Base-by-base conservation (phyloP, 371 early-diverging fungal species). In the Mortierella sp. region DNA sequence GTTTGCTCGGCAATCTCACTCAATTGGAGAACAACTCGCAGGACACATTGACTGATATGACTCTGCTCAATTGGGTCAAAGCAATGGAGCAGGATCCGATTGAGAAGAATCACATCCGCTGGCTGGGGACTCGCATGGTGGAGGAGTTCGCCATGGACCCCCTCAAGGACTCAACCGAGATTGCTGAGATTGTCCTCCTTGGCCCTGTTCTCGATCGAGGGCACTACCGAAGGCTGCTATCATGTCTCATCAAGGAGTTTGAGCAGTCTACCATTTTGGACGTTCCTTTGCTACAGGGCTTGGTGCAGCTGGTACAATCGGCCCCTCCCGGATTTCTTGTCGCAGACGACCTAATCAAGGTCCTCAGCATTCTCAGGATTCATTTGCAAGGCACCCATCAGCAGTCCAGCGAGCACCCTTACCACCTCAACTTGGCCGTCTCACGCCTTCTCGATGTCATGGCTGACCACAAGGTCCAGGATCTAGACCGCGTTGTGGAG, bases 381-480 rank as follows among this genome's bases (percentile, higher is more conserved):
- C 58, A 41, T 13, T 31, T 69, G 11, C 70, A 63, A 34, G 34
- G 31, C 31, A 70, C 63, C 22, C 63, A 63, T n/a, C 2, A 40
- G 16, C 43, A 69, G 29, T 55, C 69, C 0, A 16, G 3, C 2
- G 6, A 5, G 1, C 24, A 55, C 26, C 26, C n/a, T 2, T 58
- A 58, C 26, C n/a, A 5, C 9, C 40, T 58, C 26, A 26, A 31
- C 3, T n/a, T 70, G 11, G 58, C 63, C 9, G 63, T 70, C 7
- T 70, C 66, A 4, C 44, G 47, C 8, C 29, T 66, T 14, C 48
- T 66, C 14, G 66, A 66, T 66, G 66, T 48, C 47, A 70, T 70
- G 70, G 63, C 47, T 2, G 63, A 70, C 31, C 31, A 16, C 44
- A 63, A 70, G 4, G 64, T 70, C 34, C 14, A 2, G 31, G 70